Evolutionary conservation across 1,284 basidiomycete genomes (phyloP).

Genomic region (Xanthoconium separans): DNA sequence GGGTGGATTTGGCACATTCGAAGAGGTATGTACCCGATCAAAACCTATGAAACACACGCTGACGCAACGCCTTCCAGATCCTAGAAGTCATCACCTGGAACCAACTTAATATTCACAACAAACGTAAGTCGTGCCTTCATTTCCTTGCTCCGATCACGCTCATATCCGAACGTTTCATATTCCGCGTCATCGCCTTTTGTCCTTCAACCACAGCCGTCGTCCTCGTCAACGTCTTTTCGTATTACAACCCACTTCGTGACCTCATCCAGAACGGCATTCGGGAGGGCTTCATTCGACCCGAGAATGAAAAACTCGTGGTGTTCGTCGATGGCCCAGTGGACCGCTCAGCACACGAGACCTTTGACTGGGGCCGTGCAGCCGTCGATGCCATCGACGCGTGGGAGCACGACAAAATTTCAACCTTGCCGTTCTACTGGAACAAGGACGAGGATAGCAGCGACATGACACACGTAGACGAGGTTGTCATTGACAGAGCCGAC

Average conservation of each 20-base stretch:
- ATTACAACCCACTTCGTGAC: constrained; percentile 76
- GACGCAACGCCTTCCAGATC: constrained; percentile 44
- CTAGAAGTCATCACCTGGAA: constrained; percentile 92
- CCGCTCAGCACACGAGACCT: constrained; percentile 51
- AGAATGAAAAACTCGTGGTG: constrained; percentile 58
- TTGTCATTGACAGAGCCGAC: background rate
- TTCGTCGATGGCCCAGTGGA: constrained; percentile 74
- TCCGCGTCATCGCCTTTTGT: background rate
- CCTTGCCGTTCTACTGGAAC: constrained; percentile 43
- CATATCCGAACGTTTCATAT: background rate
- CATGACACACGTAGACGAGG: constrained; percentile 23
- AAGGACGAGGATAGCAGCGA: constrained; percentile 35
- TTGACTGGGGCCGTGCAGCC: constrained; percentile 78
- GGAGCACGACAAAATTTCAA: constrained; percentile 38
- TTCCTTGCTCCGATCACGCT: background rate
- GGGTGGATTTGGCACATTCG: constrained; percentile 90
- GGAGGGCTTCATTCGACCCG: constrained; percentile 73
- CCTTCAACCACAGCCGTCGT: constrained; percentile 58
- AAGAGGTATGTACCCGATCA: constrained; percentile 58
- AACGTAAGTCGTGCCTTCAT: constrained; percentile 52
- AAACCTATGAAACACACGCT: background rate
- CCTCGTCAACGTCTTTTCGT: constrained; percentile 78
- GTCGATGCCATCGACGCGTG: constrained; percentile 67
- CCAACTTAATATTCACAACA: constrained; percentile 85
- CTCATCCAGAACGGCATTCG: constrained; percentile 67